Evolutionary conservation across 2,329 filamentous ascomycete species (phyloP).

Genomic region (Paraphaeosphaeria minitans): DNA sequence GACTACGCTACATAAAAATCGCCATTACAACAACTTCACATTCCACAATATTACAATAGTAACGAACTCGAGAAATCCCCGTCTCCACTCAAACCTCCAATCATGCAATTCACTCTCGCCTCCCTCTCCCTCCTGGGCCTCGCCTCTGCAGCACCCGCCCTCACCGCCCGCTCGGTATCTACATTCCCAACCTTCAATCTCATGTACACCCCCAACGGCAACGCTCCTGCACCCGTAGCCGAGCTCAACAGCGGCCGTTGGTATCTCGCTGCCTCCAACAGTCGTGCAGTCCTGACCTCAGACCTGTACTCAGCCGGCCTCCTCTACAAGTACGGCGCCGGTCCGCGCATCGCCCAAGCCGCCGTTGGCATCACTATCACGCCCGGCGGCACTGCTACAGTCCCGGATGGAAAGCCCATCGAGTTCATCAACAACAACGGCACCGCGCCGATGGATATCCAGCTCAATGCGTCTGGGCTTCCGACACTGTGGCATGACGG

Average conservation of each 20-base stretch:
- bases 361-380: conserved; percentile 10
- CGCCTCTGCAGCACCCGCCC: conserved; percentile 4
- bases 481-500: conserved; percentile 6
- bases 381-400: conserved; percentile 15
- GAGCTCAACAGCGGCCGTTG: conserved; percentile 7
- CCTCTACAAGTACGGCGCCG: conserved; percentile 8
- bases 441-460: conserved; percentile 5
- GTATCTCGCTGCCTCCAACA: neutral
- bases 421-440: conserved; percentile 6
- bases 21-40: neutral
- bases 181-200: conserved; percentile 8
- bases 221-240: conserved; percentile 1
- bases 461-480: neutral
- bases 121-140: conserved; percentile 9
- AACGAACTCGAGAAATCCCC: neutral
- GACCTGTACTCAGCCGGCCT: neutral
- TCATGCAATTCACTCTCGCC: conserved; percentile 6
- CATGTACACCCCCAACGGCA: neutral
- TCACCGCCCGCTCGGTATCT: neutral
- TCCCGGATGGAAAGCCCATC: conserved; percentile 9
- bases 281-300: neutral
- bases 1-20: neutral
- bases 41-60: neutral
- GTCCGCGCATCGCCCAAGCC: conserved; percentile 1
- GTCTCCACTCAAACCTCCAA: neutral